Base-by-base conservation (phyloP, 2,329 filamentous ascomycete species). In the Fusarium paranaense region DNA sequence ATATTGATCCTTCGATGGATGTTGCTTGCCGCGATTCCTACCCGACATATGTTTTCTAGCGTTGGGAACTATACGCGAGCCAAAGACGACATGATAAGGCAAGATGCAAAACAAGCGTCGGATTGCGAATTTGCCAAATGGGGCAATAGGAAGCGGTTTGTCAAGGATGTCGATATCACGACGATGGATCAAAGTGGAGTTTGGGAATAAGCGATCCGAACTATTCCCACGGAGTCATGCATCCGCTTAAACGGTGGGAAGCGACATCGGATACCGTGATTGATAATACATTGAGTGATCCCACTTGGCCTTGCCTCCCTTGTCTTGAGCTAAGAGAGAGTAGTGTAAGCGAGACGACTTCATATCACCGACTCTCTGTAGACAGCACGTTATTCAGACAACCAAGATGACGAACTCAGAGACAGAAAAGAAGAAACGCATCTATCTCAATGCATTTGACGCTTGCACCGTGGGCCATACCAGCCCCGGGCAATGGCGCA, bases 391-490 rank as follows among this genome's bases (percentile, higher is more conserved):
- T 18, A 35, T 20, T 18, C 32, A 8, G 6, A 35, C 7, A 35
- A 16, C 10, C 54, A 57, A 25, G 6, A 57, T 58, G 54, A 5
- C 22, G 1, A 25, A n/a, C 54, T 5, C 9, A 2, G 6, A 22
- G 1, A 6, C 16, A 11, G 20, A 38, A 25, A 16, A 35, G 32
- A 58, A 70, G 57, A 72, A 70, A 30, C 56, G 67, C 32, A 70
- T 72, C 42, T 70, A 67, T 50, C 64, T 72, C 10, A 72, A 72
- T 65, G 67, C 70, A 1, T 72, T 72, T 37, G 67, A 72, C 6
- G 60, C 63, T 22, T 67, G 67, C 11, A 69, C 66, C 4, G 67
- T 72, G 3, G 63, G 67, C 1, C 70, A 72, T 27, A 72, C 67
- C 47, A 72, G 70, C 7, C 66, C 67, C 2, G 70, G 70, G 3